phyloP scores from a whole-genome alignment of 2,329 filamentous ascomycete genomes.

The Apiospora pterosperma region DNA sequence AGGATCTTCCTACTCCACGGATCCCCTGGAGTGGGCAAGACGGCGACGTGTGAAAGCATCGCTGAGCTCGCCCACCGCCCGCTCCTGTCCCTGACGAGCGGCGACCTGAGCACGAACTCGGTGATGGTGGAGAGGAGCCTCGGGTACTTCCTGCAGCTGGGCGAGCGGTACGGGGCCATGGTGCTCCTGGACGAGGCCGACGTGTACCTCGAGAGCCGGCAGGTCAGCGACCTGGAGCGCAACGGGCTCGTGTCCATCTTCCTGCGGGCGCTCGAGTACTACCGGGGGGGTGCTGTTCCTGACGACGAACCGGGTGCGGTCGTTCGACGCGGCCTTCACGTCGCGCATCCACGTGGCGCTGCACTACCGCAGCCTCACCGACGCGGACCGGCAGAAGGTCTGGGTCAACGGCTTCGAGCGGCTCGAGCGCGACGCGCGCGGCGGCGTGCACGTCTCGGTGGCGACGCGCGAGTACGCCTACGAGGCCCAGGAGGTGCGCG shows the following conservation, averaged over 20 bases:
- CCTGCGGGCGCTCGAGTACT: conserved; percentile 17
- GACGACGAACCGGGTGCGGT: conserved; percentile 18
- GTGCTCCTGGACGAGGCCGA: conserved; percentile 29
- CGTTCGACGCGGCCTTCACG: conserved; percentile 21
- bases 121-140: conserved; percentile 20
- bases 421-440: conserved; percentile 36
- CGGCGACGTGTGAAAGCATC: conserved; percentile 32
- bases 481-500: conserved; percentile 31
- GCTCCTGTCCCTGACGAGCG: conserved; percentile 28
- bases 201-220: conserved; percentile 31
- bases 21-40: conserved; percentile 40
- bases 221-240: conserved; percentile 10
- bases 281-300: conserved; percentile 19
- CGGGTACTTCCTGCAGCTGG: conserved; percentile 33
- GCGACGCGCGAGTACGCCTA: conserved; percentile 37
- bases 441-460: conserved; percentile 33
- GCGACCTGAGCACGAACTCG: conserved; percentile 25
- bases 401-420: conserved; percentile 42
- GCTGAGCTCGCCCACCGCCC: conserved; percentile 30
- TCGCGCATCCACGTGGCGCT: conserved; percentile 21
- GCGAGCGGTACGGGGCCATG: conserved; percentile 35
- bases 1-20: conserved; percentile 42
- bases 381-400: conserved; percentile 17
- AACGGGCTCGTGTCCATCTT: conserved; percentile 18
- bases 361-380: conserved; percentile 36